Evolutionary conservation across 2,329 filamentous ascomycete species (phyloP), one percentile per base, ranked within the genome.

Genomic region (Diaporthe longicolla): DNA sequence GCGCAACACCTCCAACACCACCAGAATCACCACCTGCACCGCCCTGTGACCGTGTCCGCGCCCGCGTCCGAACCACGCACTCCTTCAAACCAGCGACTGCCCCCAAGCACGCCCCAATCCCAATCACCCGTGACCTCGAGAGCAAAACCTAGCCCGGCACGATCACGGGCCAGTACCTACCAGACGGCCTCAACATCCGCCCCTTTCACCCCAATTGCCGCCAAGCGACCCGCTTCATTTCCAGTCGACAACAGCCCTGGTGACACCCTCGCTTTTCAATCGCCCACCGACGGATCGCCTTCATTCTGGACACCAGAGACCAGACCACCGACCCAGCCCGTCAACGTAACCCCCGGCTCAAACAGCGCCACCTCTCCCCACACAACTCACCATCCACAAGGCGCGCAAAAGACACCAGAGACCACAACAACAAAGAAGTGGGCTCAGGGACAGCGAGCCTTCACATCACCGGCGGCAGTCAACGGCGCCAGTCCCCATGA

Each of bases 401-500:
- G 77, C 65, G 71, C 76, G 70, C 66, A 71, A 63, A 19, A 21
- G 19, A 72, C 79, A 55, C 77, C 78, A 73, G 82, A 82, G 73
- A 79, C 78, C 76, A 77, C 80, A 40, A 80, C 81, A 66, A 80
- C 81, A 66, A 82, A 81, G 74, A 82, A 84, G 59, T 81, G 79
- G 78, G 78, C 80, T 72, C 83, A 83, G 48, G 86, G 84, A 72
- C 87, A 87, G 79, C 85, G 86, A 70, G 87, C 88, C 77, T 80
- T 88, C 72, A 79, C 87, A 68, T 79, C 86, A 70, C 85, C 86
- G 76, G 88, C 87, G 77, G 43, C 50, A 69, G 61, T 50, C n/a
- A 57, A 69, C 66, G 26, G 59, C 37, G 50, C 50, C 26, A 45
- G 57, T 57, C 63, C 54, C 57, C 59, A 75, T 75, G 74, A 72